These are phyloP conservation scores for Calocera cornea DNA, from an alignment of 768 basidiomycete species.

Conservation along the genomic window DNA sequence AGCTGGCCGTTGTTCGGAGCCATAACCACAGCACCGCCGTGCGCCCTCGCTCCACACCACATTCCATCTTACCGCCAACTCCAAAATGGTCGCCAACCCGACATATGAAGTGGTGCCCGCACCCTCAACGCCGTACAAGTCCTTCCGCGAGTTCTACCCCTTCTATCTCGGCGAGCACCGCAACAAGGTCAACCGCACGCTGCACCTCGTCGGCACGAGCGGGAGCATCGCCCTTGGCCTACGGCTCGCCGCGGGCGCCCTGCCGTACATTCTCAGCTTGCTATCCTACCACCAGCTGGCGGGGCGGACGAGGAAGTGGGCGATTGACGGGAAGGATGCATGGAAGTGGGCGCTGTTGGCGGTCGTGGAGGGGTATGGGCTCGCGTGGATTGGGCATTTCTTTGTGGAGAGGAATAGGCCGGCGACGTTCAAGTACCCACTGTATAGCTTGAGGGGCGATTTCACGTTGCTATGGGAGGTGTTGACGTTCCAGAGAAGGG, in stretches of 20 bases:
- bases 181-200: conserved; percentile 12
- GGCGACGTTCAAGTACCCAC: conserved; percentile 19
- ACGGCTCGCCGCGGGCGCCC: conserved; percentile 11
- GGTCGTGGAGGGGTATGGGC: conserved; percentile 15
- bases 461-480: conserved; percentile 20
- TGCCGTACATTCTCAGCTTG: conserved; percentile 8
- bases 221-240: conserved; percentile 12
- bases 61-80: neutral
- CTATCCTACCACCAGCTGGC: neutral
- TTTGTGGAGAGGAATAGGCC: conserved; percentile 19
- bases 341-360: conserved; percentile 11
- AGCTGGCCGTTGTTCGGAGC: too few relatives aligned
- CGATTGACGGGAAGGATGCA: conserved; percentile 2
- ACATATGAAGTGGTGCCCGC: neutral
- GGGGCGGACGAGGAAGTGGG: conserved; percentile 2
- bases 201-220: conserved; percentile 18
- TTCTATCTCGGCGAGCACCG: conserved; percentile 22
- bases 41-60: neutral
- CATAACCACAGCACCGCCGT: too few relatives aligned
- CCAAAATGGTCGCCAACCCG: neutral
- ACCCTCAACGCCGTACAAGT: neutral
- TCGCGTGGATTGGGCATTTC: conserved; percentile 20
- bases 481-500: conserved; percentile 13
- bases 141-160: conserved; percentile 17
- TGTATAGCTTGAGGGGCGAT: conserved; percentile 17